These are phyloP conservation scores for Rhizopus arrhizus DNA, from an alignment of 371 early-diverging fungal species.

Conservation along the genomic window DNA sequence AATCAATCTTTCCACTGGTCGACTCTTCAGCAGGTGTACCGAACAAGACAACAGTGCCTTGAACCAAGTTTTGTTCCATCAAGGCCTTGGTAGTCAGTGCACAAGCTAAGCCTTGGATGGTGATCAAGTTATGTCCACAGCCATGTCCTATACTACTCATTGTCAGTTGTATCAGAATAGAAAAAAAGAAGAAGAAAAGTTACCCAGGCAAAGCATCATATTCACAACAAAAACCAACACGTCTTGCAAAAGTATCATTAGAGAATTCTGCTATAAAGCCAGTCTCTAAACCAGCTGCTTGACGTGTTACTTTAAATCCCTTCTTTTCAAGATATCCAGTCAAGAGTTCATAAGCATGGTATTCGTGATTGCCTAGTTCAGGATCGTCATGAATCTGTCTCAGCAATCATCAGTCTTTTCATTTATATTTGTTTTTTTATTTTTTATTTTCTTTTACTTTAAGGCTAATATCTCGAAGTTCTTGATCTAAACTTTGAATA, in stretches of 20 bases:
- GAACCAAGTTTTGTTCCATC: constrained; percentile 51
- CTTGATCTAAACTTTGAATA: constrained; percentile 12
- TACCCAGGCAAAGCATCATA: constrained; percentile 65
- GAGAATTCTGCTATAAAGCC: constrained; percentile 62
- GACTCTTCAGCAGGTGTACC: constrained; percentile 82
- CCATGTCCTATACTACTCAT: constrained; percentile 54
- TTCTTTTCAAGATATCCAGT: constrained; percentile 53
- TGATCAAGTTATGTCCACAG: constrained; percentile 69
- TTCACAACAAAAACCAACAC: constrained; percentile 60
- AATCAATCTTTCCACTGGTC: constrained; percentile 67
- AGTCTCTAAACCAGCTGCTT: constrained; percentile 57
- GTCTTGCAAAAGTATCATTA: constrained; percentile 35
- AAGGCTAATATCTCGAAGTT: constrained; percentile 27
- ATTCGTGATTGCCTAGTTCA: constrained; percentile 60
- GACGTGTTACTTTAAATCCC: constrained; percentile 56
- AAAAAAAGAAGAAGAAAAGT: constrained; percentile 3
- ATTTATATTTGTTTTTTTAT: not conserved
- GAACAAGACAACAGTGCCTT: constrained; percentile 65
- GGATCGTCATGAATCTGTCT: constrained; percentile 61
- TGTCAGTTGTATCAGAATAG: not conserved
- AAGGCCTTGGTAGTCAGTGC: constrained; percentile 57
- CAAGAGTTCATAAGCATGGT: constrained; percentile 49
- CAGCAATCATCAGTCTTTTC: not conserved
- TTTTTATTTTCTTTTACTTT: constrained; percentile 13
- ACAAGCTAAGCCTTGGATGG: constrained; percentile 66